Base-by-base conservation (phyloP, 2,329 filamentous ascomycete species). In the Colletotrichum godetiae region DNA sequence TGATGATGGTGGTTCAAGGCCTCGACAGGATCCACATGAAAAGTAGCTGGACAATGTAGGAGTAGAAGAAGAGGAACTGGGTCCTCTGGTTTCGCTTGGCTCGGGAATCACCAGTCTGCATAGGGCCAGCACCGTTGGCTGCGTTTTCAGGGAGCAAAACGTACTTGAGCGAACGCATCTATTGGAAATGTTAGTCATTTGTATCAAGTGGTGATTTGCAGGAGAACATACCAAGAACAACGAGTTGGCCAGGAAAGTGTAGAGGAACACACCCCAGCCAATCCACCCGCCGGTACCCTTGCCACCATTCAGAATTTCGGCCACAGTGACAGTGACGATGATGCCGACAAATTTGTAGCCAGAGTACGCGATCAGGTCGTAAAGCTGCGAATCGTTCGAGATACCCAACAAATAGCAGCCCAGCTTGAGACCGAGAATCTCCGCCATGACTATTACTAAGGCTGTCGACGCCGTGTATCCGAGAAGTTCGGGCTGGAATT, bases 271-370 rank as follows among this genome's bases (percentile, higher is more conserved):
- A 10, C 89, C 85, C 95, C 96, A 98, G 78, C 95, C 94, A 65
- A 95, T 87, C 94, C 94, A 97, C 67, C 95, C 93, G 62, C 95
- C 93, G 2, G 95, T 97, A 27, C 96, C 94, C 78, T 92, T 91
- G 57, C 95, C 93, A 13, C 92, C 91, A 69, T 93, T 97, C 76
- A 94, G 84, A 19, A 95, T 88, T 82, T 97, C 94, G 19, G 94
- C 92, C 22, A 96, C 85, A 0, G 95, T 98, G 66, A 94, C 89
- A 0, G 95, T 98, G 62, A 94, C 89, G 74, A 99, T 99, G 77
- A 98, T 95, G 37, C 96, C 97, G 33, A 99, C 96, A 80, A 99
- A 99, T 83, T 99, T 99, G 86, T 99, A 99, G 24, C 97, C 97
- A 2, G 94, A 96, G 85, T 99, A 99, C 5, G 97, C 97, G 67